Evolutionary conservation across 495 filamentous ascomycete species (phyloP).

Genomic region (Podospora comata): DNA sequence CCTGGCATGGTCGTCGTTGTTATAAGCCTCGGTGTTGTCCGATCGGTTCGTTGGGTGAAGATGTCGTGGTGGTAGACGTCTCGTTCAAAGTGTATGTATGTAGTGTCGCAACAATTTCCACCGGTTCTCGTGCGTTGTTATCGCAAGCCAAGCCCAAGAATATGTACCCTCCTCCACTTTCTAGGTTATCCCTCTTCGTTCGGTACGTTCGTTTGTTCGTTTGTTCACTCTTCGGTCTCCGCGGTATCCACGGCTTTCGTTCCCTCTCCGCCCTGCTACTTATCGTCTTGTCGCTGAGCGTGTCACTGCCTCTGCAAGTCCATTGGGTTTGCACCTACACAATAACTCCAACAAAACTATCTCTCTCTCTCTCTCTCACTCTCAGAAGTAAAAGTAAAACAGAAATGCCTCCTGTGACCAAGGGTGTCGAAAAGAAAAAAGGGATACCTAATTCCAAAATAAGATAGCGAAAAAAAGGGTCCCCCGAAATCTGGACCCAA

Average conservation of each 20-base stretch:
- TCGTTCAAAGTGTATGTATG: not conserved
- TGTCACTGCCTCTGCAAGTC: not conserved
- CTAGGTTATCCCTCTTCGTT: not conserved
- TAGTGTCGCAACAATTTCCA: too few species aligned
- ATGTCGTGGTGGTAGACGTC: not conserved
- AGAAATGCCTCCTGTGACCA: not conserved
- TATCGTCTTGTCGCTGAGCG: not conserved
- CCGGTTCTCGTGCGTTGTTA: too few species aligned
- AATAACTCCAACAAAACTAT: not conserved
- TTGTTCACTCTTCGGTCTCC: too few species aligned
- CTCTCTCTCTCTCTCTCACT: not conserved
- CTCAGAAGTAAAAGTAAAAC: not conserved
- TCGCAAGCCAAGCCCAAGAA: too few species aligned
- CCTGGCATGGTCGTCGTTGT: not conserved
- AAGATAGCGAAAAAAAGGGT: not conserved
- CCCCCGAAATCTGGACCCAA: not conserved
- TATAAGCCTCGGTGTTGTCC: not conserved
- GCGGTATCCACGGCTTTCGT: not conserved
- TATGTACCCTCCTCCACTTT: not conserved
- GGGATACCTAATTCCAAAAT: not conserved
- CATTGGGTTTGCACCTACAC: not conserved
- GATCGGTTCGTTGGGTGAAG: not conserved
- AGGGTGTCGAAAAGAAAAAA: not conserved
- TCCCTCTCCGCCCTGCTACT: not conserved
- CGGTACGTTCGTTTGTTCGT: not conserved